Percentiles rank a stretch among this genome's conserved stretches.
Evolutionary conservation across 164 flowering plant species (phyloP).

Genomic region (Taxillus chinensis): DNA sequence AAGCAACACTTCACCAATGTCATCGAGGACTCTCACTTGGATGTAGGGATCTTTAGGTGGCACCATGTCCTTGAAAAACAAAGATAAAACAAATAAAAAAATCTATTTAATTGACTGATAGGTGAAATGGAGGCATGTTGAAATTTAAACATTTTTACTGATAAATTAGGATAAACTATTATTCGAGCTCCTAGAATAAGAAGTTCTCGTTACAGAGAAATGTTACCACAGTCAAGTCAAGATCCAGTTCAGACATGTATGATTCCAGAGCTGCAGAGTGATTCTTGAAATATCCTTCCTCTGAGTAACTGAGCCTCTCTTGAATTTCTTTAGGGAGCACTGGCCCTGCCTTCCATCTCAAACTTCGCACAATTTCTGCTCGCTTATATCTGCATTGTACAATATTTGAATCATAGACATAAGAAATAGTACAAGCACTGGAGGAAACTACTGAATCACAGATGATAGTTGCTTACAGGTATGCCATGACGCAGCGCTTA

Average conservation of each 20-base stretch:
- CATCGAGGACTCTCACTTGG: conserved; percentile 81
- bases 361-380: conserved; percentile 56
- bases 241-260: conserved; percentile 61
- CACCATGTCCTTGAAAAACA: conserved; percentile 66
- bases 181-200: too few species aligned
- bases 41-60: conserved; percentile 98
- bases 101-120: background rate
- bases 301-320: conserved; percentile 59
- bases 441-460: background rate
- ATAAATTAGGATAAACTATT: too few species aligned
- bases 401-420: conserved; percentile 4
- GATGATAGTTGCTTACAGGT: conserved; percentile 26
- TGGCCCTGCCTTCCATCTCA: conserved; percentile 76
- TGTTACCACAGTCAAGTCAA: conserved; percentile 86
- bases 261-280: conserved; percentile 64
- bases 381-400: conserved; percentile 56
- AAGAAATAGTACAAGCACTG: conserved; percentile 2
- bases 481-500: conserved; percentile 77
- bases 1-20: conserved; percentile 65
- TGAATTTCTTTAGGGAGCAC: conserved; percentile 72
- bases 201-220: background rate
- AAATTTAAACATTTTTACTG: too few species aligned
- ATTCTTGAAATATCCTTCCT: conserved; percentile 76
- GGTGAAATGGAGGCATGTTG: background rate
- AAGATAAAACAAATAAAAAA: background rate